Conservation (phyloP, 2,329 filamentous ascomycete species). For the Ascochyta lentis region DNA sequence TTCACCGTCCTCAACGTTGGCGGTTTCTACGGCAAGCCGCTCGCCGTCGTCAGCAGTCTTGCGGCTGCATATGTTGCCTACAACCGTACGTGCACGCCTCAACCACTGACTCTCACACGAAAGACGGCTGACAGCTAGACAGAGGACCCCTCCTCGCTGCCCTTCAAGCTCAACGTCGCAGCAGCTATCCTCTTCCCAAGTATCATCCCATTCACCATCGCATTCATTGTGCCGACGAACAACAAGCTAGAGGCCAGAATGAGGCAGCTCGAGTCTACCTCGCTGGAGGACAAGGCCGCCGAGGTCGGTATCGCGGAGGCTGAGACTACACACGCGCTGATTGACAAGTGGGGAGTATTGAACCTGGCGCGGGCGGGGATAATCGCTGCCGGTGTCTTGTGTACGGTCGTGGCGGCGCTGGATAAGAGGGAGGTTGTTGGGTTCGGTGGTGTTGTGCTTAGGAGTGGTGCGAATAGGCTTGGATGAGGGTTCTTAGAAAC, state of each 20-base stretch:
- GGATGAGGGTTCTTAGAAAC: neutral
- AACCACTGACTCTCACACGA: neutral
- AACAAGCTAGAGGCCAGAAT: slow-evolving; percentile 56
- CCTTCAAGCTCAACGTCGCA: slow-evolving; percentile 54
- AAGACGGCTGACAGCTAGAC: slow-evolving; percentile 14
- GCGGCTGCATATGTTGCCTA: slow-evolving; percentile 58
- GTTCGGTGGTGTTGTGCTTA: slow-evolving; percentile 29
- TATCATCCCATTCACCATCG: slow-evolving; percentile 61
- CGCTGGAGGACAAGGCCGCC: slow-evolving; percentile 40
- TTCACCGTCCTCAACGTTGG: slow-evolving; percentile 51
- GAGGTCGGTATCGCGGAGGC: slow-evolving; percentile 50
- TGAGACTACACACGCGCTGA: slow-evolving; percentile 58
- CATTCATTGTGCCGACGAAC: slow-evolving; percentile 58
- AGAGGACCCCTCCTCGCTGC: slow-evolving; percentile 39
- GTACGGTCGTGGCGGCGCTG: slow-evolving; percentile 35
- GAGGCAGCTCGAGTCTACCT: slow-evolving; percentile 47
- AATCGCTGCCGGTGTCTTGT: slow-evolving; percentile 35
- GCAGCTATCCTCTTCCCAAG: slow-evolving; percentile 56
- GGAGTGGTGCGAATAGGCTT: slow-evolving; percentile 18
- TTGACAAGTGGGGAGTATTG: slow-evolving; percentile 63
- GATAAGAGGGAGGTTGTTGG: slow-evolving; percentile 34
- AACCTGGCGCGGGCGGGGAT: slow-evolving; percentile 57
- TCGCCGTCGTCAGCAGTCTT: slow-evolving; percentile 51
- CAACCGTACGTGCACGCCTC: slow-evolving; percentile 33
- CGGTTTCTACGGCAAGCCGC: slow-evolving; percentile 48